A percentile compares a stretch with the other conserved stretches of the same genome.
Evolutionary conservation across 495 filamentous ascomycete genomes (phyloP).

Genomic region (Penicillium atrosanguineum): DNA sequence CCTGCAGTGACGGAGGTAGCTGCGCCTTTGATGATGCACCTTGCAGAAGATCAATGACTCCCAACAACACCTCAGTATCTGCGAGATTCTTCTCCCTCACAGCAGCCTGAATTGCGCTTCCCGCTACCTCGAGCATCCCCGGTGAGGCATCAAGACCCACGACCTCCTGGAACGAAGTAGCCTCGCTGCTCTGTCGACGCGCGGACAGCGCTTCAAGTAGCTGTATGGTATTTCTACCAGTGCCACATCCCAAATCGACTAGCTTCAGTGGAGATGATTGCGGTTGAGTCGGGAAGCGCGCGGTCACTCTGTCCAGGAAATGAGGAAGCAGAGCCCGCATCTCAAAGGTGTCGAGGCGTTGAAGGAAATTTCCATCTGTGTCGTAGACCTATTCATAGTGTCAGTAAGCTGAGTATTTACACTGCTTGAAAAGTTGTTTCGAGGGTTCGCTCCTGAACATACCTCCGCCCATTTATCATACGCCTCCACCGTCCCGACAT

Average conservation of each 20-base stretch:
- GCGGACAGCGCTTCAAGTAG: slow-evolving; percentile 36
- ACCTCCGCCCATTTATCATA: slow-evolving; percentile 46
- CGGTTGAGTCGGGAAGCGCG: slow-evolving; percentile 9
- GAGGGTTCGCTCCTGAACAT: neutral
- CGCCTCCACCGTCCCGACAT: slow-evolving; percentile 40
- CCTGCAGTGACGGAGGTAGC: slow-evolving; percentile 14
- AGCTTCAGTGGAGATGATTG: slow-evolving; percentile 44
- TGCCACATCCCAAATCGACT: slow-evolving; percentile 61
- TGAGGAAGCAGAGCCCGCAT: slow-evolving; percentile 52
- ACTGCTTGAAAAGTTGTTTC: neutral
- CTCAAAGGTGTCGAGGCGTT: slow-evolving; percentile 63
- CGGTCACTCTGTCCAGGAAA: slow-evolving; percentile 41
- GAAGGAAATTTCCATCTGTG: slow-evolving; percentile 70
- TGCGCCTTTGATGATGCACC: slow-evolving; percentile 7
- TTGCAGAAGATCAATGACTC: slow-evolving; percentile 34
- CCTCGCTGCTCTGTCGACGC: neutral
- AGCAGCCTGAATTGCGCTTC: slow-evolving; percentile 16
- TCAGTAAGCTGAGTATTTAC: neutral
- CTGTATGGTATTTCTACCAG: slow-evolving; percentile 64
- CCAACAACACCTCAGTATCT: slow-evolving; percentile 11
- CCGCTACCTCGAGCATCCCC: slow-evolving; percentile 57
- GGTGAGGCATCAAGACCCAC: slow-evolving; percentile 50
- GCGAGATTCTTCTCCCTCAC: neutral
- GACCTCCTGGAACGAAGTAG: slow-evolving; percentile 18
- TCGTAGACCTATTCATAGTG: slow-evolving; percentile 54